Evolutionary conservation across 139 green algal species (phyloP), one percentile per base, ranked within the genome.

Genomic region (Mesostigma viride): DNA sequence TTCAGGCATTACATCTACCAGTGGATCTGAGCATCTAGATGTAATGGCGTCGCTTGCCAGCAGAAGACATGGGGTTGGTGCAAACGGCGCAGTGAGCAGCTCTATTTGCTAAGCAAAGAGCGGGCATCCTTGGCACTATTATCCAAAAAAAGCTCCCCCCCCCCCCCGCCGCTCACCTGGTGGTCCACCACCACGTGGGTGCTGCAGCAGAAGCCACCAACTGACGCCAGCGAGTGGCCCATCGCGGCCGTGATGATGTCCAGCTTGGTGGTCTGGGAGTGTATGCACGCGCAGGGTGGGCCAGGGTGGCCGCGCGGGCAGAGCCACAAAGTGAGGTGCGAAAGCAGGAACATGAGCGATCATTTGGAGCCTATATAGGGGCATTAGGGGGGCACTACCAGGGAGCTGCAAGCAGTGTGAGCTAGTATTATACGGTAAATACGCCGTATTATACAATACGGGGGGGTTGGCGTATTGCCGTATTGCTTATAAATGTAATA

Each of bases 181-280:
- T 97, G 92, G 69, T 96, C 93, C 27, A 94, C 87, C 3, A 95
- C 87, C 70, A 90, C 79, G 24, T 77, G 71, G 36, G 70, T 75
- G 17, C 86, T 86, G 24, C 70, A 77, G 61, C 85, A 91, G 74
- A 94, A 91, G 31, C 88, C 88, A 24, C 93, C 93, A 3, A 94
- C 78, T n/a, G 79, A 87, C 24, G 67, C 91, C 32, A 96, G 72
- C 2, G 89, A 62, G 62, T 86, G 90, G 58, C 89, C 83, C 77
- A 98, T 86, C 24, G 76, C 86, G 0, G 83, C 91, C 4, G 73
- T 80, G 30, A 96, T 82, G 51, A 98, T 89, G 68, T 98, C 94
- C 8, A 94, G 83, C 30, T 88, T 74, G 0, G 71, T 24, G 14
- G 35, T 22, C 65, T 72, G 65, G 3, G 40, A 6, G 1, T 35